Conservation (phyloP, 768 basidiomycete species). For the Lentinula guzmanii region DNA sequence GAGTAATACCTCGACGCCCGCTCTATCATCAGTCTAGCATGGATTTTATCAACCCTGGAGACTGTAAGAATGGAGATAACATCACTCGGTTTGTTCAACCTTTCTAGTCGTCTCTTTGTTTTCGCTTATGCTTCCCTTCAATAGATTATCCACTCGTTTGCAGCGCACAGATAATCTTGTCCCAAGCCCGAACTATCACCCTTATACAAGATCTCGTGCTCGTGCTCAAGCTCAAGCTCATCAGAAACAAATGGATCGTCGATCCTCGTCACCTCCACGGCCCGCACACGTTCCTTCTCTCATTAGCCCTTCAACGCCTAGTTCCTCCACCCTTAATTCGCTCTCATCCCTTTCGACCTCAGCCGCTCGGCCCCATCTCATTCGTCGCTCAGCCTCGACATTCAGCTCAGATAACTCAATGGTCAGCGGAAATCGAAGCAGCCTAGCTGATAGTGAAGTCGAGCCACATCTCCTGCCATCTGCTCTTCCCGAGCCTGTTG, state of each 20-base stretch:
- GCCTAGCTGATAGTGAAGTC: constrained; percentile 10
- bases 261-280: constrained; percentile 36
- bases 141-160: constrained; percentile 60
- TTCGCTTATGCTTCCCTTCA: constrained; percentile 11
- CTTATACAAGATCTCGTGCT: constrained; percentile 42
- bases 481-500: constrained; percentile 22
- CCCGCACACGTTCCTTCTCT: constrained; percentile 32
- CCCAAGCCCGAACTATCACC: constrained; percentile 46
- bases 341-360: constrained; percentile 31
- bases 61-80: constrained; percentile 43
- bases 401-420: constrained; percentile 28
- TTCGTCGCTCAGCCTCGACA: constrained; percentile 40
- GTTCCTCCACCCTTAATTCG: constrained; percentile 57
- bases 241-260: constrained; percentile 15
- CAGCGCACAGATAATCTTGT: constrained; percentile 58
- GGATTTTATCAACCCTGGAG: constrained; percentile 68
- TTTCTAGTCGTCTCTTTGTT: constrained; percentile 7
- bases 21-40: constrained; percentile 81
- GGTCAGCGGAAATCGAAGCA: constrained; percentile 27
- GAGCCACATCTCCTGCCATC: constrained; percentile 12
- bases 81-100: constrained; percentile 54
- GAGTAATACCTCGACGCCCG: constrained; percentile 36
- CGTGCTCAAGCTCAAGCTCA: constrained; percentile 23
- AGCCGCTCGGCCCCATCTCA: constrained; percentile 29
- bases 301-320: constrained; percentile 54